phyloP scores from a whole-genome alignment of 148 eudicot species.

The Nepenthes mirabilis region DNA sequence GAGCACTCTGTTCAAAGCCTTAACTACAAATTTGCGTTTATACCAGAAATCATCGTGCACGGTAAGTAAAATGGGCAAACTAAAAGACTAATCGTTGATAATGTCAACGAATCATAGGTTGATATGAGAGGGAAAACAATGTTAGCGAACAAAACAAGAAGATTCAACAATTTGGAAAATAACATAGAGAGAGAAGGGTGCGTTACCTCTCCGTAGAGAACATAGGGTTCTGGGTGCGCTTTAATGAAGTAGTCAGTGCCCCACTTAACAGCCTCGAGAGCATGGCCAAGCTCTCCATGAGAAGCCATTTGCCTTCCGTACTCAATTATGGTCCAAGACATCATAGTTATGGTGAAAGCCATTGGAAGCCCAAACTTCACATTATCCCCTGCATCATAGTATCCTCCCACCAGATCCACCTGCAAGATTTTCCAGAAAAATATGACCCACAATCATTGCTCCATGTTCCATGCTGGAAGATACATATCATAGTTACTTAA shows the following conservation, averaged over 20 bases:
- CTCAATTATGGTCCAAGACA: conserved; percentile 93
- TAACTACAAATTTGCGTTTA: too few relatives aligned
- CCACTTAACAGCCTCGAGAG: conserved; percentile 93
- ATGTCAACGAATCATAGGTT: too few relatives aligned
- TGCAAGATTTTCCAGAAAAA: conserved; percentile 6
- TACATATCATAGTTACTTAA: not conserved
- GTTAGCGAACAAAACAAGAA: too few relatives aligned
- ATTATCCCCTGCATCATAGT: conserved; percentile 99
- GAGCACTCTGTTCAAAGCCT: too few relatives aligned
- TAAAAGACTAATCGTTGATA: too few relatives aligned
- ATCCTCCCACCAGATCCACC: conserved; percentile 99
- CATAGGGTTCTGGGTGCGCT: conserved; percentile 82
- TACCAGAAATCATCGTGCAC: too few relatives aligned
- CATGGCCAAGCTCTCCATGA: conserved; percentile 74
- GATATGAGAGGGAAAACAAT: too few relatives aligned
- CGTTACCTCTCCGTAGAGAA: conserved; percentile 91
- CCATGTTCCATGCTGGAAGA: not conserved
- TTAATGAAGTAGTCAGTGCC: conserved; percentile 95
- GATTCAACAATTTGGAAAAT: too few relatives aligned
- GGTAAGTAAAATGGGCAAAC: too few relatives aligned
- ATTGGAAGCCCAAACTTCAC: conserved; percentile 95
- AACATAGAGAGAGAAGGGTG: not conserved
- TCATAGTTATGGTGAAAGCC: conserved; percentile 92
- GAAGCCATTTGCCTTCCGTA: conserved; percentile 69
- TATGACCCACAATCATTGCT: not conserved